A percentile compares a stretch with the other conserved stretches of the same genome.
Evolutionary conservation across 2,329 filamentous ascomycete species (phyloP).

Genomic region (Ascochyta viciae-villosae): DNA sequence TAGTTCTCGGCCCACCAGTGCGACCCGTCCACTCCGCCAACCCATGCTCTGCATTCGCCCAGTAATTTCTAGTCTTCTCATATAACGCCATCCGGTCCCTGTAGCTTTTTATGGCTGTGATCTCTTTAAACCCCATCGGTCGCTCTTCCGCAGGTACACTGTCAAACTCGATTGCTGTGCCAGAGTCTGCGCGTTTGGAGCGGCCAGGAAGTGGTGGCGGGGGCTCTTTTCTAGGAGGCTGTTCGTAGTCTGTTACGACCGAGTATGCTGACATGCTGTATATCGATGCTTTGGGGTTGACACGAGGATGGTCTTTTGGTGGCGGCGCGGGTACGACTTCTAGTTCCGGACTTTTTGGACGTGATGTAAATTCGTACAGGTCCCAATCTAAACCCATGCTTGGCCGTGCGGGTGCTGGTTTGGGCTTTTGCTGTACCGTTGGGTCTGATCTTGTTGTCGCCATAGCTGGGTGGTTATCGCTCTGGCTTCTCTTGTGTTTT

Average conservation of each 20-base stretch:
- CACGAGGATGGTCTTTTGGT: conserved; percentile 1
- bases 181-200: conserved; percentile 40
- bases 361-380: background rate
- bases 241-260: background rate
- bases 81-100: conserved; percentile 42
- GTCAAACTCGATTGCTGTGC: conserved; percentile 39
- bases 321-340: conserved; percentile 16
- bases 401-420: background rate
- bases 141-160: conserved; percentile 26
- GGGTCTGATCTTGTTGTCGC: background rate
- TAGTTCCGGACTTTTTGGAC: background rate
- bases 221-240: background rate
- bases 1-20: conserved; percentile 14
- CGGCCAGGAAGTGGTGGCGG: conserved; percentile 11
- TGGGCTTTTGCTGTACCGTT: background rate
- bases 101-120: conserved; percentile 33
- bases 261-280: conserved; percentile 3
- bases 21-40: conserved; percentile 38
- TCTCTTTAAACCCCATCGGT: conserved; percentile 43
- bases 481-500: conserved; percentile 10
- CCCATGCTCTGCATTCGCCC: conserved; percentile 46
- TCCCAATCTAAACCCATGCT: background rate
- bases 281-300: conserved; percentile 8
- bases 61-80: conserved; percentile 44
- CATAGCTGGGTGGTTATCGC: conserved; percentile 4